These are phyloP conservation scores for Penicillium argentinense DNA, from an alignment of 495 filamentous ascomycete species.

Conservation along the genomic window DNA sequence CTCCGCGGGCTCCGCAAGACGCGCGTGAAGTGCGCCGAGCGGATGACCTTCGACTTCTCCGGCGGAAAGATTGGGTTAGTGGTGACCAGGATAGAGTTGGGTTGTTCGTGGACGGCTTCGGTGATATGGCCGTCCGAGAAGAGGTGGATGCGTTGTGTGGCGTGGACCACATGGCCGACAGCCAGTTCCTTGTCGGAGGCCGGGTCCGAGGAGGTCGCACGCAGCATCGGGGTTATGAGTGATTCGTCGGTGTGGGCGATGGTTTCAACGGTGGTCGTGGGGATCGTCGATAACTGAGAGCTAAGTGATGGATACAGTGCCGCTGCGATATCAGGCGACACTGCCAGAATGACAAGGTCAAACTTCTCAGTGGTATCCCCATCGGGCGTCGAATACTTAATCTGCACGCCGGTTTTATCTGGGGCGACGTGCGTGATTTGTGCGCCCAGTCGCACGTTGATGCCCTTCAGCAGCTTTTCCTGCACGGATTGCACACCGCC, in stretches of 20 bases:
- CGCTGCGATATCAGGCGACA: constrained; percentile 43
- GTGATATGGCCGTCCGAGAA: constrained; percentile 27
- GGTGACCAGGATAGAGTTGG: constrained; percentile 30
- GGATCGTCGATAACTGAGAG: constrained; percentile 36
- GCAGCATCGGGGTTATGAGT: constrained; percentile 6
- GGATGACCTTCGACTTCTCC: constrained; percentile 29
- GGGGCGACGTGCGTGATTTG: constrained; percentile 16
- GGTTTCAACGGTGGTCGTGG: constrained; percentile 41
- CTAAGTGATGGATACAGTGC: constrained; percentile 43
- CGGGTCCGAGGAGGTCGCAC: neutral
- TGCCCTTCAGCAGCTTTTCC: constrained; percentile 34
- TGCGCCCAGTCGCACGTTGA: constrained; percentile 7
- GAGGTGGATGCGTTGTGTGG: constrained; percentile 22
- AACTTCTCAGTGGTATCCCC: constrained; percentile 7
- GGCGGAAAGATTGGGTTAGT: constrained; percentile 32
- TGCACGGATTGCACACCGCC: constrained; percentile 49
- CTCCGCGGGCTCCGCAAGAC: constrained; percentile 35
- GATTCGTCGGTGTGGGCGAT: constrained; percentile 42
- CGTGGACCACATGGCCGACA: neutral
- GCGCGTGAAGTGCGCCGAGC: constrained; percentile 28
- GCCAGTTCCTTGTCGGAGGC: too few species aligned
- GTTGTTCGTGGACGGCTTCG: constrained; percentile 38
- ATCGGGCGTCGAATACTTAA: constrained; percentile 5
- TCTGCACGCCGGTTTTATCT: constrained; percentile 10
- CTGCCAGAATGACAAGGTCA: constrained; percentile 44